phyloP scores from a whole-genome alignment of 305 asterid species.

The Fraxinus angustifolia region DNA sequence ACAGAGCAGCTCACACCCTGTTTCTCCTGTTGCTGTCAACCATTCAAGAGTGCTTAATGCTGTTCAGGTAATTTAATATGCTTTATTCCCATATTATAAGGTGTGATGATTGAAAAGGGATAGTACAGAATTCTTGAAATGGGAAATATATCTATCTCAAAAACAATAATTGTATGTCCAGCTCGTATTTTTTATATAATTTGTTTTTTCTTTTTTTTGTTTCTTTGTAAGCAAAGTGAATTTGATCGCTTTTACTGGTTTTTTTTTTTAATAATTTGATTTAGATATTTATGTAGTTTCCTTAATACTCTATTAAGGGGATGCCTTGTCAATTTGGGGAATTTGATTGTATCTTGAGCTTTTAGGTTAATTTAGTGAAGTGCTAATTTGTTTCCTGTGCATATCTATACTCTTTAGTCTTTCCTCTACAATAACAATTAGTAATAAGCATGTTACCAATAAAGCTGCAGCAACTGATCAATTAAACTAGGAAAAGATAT shows the following conservation, averaged over 20 bases:
- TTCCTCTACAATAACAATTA: neutral
- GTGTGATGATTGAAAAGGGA: neutral
- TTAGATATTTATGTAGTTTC: neutral
- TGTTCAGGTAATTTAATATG: slow-evolving; percentile 57
- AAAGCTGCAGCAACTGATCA: neutral
- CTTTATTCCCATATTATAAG: neutral
- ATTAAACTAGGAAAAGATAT: neutral
- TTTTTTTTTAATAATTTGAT: neutral
- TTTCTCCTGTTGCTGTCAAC: slow-evolving; percentile 80
- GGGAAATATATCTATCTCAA: neutral
- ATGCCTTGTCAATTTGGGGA: neutral
- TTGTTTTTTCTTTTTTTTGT: neutral
- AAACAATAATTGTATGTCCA: neutral
- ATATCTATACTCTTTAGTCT: neutral
- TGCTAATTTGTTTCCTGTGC: neutral
- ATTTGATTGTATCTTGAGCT: neutral
- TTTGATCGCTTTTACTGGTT: neutral
- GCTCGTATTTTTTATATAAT: neutral
- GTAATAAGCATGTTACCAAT: neutral
- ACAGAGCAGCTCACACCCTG: slow-evolving; percentile 53
- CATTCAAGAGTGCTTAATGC: slow-evolving; percentile 84
- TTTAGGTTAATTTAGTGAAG: neutral
- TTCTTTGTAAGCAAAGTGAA: neutral
- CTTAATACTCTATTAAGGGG: neutral
- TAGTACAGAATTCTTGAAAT: neutral